Percentiles rank a stretch among this genome's conserved stretches.
Conservation (phyloP, 768 basidiomycete genomes). For the Cystofilobasidium bisporidii region DNA sequence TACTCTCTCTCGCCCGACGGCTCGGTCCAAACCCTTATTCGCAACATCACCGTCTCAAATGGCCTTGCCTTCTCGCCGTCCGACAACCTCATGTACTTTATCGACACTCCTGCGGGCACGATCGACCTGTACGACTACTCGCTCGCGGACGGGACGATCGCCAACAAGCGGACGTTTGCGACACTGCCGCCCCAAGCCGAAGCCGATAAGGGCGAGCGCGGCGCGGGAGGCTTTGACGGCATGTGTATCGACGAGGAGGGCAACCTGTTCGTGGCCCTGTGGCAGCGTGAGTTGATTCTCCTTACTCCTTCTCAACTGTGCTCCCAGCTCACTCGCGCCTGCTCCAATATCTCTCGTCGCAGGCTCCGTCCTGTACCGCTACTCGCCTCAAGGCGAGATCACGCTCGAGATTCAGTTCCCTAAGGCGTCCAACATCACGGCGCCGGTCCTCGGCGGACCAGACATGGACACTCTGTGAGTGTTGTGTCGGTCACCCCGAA, state of each 20-base stretch:
- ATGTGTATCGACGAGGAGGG: constrained; percentile 17
- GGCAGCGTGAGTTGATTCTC: constrained; percentile 10
- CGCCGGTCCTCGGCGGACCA: constrained; percentile 17
- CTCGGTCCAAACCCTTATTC: background rate
- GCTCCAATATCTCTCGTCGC: background rate
- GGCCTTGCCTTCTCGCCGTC: constrained; percentile 17
- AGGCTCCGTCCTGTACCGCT: constrained; percentile 16
- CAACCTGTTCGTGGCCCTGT: constrained; percentile 13
- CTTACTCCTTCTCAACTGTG: background rate
- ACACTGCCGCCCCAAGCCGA: background rate
- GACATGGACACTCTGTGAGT: constrained; percentile 16
- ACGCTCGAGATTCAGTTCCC: constrained; percentile 22
- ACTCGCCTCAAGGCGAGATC: constrained; percentile 11
- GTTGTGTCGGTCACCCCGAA: background rate
- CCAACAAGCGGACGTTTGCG: constrained; percentile 49
- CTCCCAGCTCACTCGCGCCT: background rate
- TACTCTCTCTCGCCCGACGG: background rate
- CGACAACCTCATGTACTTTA: constrained; percentile 50
- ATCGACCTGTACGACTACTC: constrained; percentile 62
- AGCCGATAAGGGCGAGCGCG: background rate
- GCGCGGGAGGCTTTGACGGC: constrained; percentile 16
- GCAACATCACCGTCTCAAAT: constrained; percentile 9
- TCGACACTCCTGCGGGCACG: constrained; percentile 52
- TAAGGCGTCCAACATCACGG: constrained; percentile 23
- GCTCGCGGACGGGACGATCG: constrained; percentile 47